phyloP scores from a whole-genome alignment of 2,329 filamentous ascomycete species.

The Chalaropsis thielavioides region DNA sequence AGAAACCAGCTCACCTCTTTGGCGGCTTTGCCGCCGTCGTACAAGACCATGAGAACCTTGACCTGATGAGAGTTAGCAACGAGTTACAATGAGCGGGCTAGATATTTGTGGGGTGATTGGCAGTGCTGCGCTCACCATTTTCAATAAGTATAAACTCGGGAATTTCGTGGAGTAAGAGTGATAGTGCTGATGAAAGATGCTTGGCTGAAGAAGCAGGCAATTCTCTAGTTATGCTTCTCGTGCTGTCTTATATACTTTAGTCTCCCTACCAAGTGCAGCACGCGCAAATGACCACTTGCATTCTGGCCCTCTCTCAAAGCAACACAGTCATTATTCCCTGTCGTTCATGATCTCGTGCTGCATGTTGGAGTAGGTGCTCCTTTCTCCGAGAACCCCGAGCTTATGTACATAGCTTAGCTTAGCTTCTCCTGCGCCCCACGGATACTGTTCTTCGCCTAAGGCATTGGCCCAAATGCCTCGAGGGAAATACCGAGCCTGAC shows the following conservation, averaged over 20 bases:
- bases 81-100: neutral
- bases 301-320: neutral
- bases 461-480: neutral
- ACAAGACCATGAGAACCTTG: slow-evolving; percentile 88
- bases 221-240: neutral
- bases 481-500: neutral
- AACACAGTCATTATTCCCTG: neutral
- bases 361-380: neutral
- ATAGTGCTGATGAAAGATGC: neutral
- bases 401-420: neutral
- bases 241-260: neutral
- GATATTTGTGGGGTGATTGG: neutral
- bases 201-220: neutral
- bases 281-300: neutral
- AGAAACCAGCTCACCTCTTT: slow-evolving; percentile 48
- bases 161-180: neutral
- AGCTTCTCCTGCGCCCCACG: neutral
- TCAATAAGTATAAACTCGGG: neutral
- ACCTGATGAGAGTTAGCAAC: slow-evolving; percentile 39
- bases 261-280: neutral
- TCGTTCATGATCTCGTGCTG: neutral
- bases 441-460: neutral
- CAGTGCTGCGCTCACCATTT: slow-evolving; percentile 5
- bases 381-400: slow-evolving; percentile 1
- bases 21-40: slow-evolving; percentile 84